Conservation (phyloP, 1,139 yeast genomes). For the Saccharomyces hybrid region DNA sequence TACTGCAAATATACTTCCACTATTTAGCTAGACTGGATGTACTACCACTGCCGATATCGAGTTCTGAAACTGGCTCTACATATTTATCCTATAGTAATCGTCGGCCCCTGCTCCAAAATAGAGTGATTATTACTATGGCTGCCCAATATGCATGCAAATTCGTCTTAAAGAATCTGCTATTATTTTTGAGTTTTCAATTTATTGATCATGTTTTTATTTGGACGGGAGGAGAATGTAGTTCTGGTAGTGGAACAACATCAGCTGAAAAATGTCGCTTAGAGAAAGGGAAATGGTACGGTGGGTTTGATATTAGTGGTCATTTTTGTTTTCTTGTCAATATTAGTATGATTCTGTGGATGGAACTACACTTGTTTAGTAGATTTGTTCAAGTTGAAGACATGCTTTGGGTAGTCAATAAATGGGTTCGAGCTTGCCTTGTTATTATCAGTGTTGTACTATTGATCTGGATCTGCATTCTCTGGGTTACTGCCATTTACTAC, state of each 20-base stretch:
- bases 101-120: neutral
- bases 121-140: constrained; percentile 2
- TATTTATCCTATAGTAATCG: neutral
- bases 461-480: constrained; percentile 41
- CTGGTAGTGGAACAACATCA: constrained; percentile 15
- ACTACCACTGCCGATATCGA: neutral
- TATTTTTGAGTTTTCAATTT: constrained; percentile 22
- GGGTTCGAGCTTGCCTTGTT: constrained; percentile 9
- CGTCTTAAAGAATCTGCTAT: constrained; percentile 20
- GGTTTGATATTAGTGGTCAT: constrained; percentile 62
- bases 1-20: constrained; percentile 11
- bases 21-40: neutral
- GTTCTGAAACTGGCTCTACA: neutral
- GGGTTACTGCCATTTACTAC: constrained; percentile 52
- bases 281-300: constrained; percentile 45
- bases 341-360: constrained; percentile 40
- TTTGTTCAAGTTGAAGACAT: constrained; percentile 13
- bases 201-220: constrained; percentile 32
- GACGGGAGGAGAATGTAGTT: constrained; percentile 34
- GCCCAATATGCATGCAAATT: constrained; percentile 25
- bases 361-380: constrained; percentile 22
- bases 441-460: constrained; percentile 17
- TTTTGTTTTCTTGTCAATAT: constrained; percentile 46
- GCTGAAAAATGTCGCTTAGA: constrained; percentile 22
- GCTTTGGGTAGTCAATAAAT: constrained; percentile 4